These are phyloP conservation scores for Naematelia encephala DNA, from an alignment of 768 basidiomycete species.

Conservation along the genomic window DNA sequence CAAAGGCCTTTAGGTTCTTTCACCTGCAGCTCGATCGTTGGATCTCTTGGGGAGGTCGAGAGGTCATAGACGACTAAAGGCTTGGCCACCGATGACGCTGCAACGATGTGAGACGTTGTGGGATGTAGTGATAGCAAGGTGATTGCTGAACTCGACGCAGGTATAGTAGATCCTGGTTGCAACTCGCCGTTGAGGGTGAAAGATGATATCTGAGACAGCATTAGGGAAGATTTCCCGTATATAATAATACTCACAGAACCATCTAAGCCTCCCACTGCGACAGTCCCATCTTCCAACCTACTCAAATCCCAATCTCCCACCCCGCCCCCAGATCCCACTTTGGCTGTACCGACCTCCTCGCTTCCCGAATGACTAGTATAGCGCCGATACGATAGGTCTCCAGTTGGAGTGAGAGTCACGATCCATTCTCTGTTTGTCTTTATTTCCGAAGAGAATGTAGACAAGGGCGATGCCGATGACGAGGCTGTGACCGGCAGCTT, in stretches of 20 bases:
- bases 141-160: slow-evolving; percentile 19
- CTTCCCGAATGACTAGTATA: slow-evolving; percentile 10
- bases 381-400: slow-evolving; percentile 27
- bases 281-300: slow-evolving; percentile 23
- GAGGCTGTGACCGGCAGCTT: slow-evolving; percentile 17
- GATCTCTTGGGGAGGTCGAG: slow-evolving; percentile 6
- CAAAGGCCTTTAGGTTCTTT: slow-evolving; percentile 37
- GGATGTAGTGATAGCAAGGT: slow-evolving; percentile 30
- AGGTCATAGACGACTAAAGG: slow-evolving; percentile 32
- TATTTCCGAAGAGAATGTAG: slow-evolving; percentile 35
- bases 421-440: slow-evolving; percentile 35
- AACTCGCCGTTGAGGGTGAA: slow-evolving; percentile 5
- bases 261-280: slow-evolving; percentile 35
- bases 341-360: slow-evolving; percentile 7
- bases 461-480: slow-evolving; percentile 12
- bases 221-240: background rate
- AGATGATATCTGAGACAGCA: slow-evolving; percentile 16
- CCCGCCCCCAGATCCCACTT: slow-evolving; percentile 31
- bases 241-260: slow-evolving; percentile 29
- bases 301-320: slow-evolving; percentile 43
- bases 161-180: slow-evolving; percentile 10
- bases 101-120: slow-evolving; percentile 31
- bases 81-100: slow-evolving; percentile 17
- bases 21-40: slow-evolving; percentile 14
- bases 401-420: slow-evolving; percentile 26